These are phyloP conservation scores for Massarina eburnea DNA, from an alignment of 2,329 filamentous ascomycete species.

Conservation along the genomic window DNA sequence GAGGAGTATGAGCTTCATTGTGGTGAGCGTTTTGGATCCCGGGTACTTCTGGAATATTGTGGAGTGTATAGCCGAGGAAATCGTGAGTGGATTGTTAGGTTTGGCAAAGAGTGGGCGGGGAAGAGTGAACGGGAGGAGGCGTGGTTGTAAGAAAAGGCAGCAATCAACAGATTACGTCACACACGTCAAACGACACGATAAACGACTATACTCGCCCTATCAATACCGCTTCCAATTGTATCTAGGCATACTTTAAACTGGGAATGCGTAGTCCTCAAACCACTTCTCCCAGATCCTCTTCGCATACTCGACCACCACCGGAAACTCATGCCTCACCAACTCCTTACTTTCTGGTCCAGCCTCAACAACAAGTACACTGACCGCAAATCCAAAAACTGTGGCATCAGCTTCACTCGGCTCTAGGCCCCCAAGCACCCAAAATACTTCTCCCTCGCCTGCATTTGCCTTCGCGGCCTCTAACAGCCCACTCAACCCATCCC, in stretches of 20 bases:
- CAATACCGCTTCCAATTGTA: not conserved
- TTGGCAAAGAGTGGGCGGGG: not conserved
- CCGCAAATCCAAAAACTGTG: slow-evolving; percentile 60
- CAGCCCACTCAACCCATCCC: slow-evolving; percentile 54
- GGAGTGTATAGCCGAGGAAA: not conserved
- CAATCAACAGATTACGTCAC: not conserved
- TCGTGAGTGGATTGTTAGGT: not conserved
- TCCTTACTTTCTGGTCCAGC: slow-evolving; percentile 54
- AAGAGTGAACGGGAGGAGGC: too few species aligned
- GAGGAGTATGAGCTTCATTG: not conserved
- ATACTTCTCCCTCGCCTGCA: slow-evolving; percentile 41
- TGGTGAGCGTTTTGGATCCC: not conserved
- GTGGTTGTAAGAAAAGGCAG: not conserved
- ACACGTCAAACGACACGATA: not conserved
- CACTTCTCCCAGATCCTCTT: slow-evolving; percentile 57
- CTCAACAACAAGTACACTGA: slow-evolving; percentile 53
- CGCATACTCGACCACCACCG: slow-evolving; percentile 59
- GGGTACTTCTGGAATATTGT: too few species aligned
- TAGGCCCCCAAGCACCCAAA: slow-evolving; percentile 60
- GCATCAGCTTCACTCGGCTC: slow-evolving; percentile 61
- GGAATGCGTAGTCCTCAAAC: slow-evolving; percentile 60
- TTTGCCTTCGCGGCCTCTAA: slow-evolving; percentile 44
- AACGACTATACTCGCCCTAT: not conserved
- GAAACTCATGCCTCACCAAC: slow-evolving; percentile 50
- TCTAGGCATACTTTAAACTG: slow-evolving; percentile 12